Evolutionary conservation across 176 grass and related monocot species (phyloP).

Genomic region (Carex kokanica): DNA sequence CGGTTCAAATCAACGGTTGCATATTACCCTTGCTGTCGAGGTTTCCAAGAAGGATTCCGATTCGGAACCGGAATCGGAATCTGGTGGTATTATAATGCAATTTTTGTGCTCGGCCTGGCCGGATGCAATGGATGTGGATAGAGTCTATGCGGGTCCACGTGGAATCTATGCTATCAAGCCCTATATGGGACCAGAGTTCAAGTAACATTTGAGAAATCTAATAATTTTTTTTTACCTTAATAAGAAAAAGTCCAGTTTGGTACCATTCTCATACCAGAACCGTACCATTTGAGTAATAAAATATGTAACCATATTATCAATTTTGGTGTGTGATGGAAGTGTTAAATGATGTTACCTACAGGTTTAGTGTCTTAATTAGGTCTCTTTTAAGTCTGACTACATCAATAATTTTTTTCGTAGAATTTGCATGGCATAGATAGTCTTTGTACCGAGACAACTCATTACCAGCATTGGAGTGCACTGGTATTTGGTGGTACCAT

Average conservation of each 20-base stretch:
- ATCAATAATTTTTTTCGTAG: background rate
- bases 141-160: slow-evolving; percentile 46
- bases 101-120: slow-evolving; percentile 83
- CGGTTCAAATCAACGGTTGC: slow-evolving; percentile 31
- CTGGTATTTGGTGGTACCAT: background rate
- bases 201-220: slow-evolving; percentile 35
- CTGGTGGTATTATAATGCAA: slow-evolving; percentile 31
- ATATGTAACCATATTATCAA: background rate
- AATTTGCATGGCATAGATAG: background rate
- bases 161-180: slow-evolving; percentile 23
- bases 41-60: slow-evolving; percentile 38
- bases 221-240: background rate
- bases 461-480: no score
- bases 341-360: no score
- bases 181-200: slow-evolving; percentile 58
- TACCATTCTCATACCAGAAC: no score
- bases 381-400: no score
- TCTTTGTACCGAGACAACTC: background rate
- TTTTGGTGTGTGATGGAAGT: background rate
- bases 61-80: background rate
- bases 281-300: no score
- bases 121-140: slow-evolving; percentile 58
- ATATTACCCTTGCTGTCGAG: slow-evolving; percentile 69
- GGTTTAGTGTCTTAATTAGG: no score
- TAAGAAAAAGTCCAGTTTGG: no score